A percentile compares a stretch with the other conserved stretches of the same genome.
Conservation (phyloP, 345 rosid genomes). For the Citrus inodora region DNA sequence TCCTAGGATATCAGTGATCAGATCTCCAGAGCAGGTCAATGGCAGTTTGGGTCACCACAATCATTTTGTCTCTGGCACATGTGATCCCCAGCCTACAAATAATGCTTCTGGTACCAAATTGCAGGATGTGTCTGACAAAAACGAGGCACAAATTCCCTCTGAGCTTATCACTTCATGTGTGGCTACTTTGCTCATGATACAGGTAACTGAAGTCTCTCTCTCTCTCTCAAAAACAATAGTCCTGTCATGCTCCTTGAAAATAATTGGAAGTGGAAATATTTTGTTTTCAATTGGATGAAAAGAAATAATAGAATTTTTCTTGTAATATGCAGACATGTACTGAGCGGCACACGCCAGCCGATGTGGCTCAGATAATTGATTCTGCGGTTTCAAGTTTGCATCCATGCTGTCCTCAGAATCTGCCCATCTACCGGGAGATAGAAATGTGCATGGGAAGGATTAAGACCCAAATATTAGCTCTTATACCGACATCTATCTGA, state of each 20-base stretch:
- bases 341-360: constrained; percentile 82
- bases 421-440: constrained; percentile 77
- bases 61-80: constrained; percentile 31
- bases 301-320: neutral
- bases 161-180: constrained; percentile 85
- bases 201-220: constrained; percentile 39
- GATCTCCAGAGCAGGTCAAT: constrained; percentile 46
- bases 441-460: constrained; percentile 92
- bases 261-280: neutral
- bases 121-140: constrained; percentile 36
- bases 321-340: constrained; percentile 64
- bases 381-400: constrained; percentile 73
- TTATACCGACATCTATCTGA: constrained; percentile 60
- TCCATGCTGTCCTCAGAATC: constrained; percentile 77
- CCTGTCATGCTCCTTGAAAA: neutral
- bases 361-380: constrained; percentile 94
- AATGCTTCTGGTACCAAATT: constrained; percentile 25
- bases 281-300: neutral
- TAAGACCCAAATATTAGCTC: constrained; percentile 87
- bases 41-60: constrained; percentile 28
- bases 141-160: constrained; percentile 54
- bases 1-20: constrained; percentile 24
- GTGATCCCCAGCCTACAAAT: constrained; percentile 30
- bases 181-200: constrained; percentile 80
- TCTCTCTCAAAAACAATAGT: too few relatives aligned